These are phyloP conservation scores for Neohortaea acidophila DNA, from an alignment of 495 filamentous ascomycete species.

Conservation along the genomic window DNA sequence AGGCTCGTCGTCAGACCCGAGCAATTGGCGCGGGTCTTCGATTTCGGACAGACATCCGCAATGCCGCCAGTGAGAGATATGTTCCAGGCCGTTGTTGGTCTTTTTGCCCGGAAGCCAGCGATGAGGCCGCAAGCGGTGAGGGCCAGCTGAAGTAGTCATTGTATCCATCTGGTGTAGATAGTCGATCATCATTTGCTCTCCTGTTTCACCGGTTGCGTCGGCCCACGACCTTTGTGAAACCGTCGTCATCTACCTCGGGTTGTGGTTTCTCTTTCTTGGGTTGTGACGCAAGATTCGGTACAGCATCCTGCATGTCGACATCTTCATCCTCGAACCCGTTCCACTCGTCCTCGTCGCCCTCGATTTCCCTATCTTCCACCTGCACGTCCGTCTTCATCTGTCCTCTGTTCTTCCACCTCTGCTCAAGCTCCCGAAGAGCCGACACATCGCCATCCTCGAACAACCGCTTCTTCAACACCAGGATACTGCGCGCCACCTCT, in stretches of 20 bases:
- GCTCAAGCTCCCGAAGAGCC: conserved; percentile 51
- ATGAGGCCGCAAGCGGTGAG: neutral
- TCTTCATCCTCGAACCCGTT: conserved; percentile 34
- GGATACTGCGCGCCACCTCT: conserved; percentile 55
- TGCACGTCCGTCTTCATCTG: conserved; percentile 39
- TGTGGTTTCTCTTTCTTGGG: conserved; percentile 44
- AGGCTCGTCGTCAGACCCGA: conserved; percentile 44
- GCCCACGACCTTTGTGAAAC: conserved; percentile 75
- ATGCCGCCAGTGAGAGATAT: conserved; percentile 63
- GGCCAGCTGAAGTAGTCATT: neutral
- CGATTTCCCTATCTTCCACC: conserved; percentile 35
- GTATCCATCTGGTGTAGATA: neutral
- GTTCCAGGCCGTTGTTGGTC: conserved; percentile 55
- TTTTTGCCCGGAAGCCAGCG: conserved; percentile 29
- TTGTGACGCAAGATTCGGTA: conserved; percentile 40
- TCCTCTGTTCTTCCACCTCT: conserved; percentile 51
- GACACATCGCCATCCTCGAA: conserved; percentile 31
- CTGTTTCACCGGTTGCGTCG: conserved; percentile 45
- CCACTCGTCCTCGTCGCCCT: conserved; percentile 32
- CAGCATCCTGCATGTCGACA: conserved; percentile 53
- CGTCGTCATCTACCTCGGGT: conserved; percentile 81
- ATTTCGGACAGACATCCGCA: conserved; percentile 54
- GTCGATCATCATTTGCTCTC: no score
- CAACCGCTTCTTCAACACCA: conserved; percentile 48
- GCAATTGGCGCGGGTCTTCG: conserved; percentile 57